Base-by-base conservation (phyloP, 371 early-diverging fungal species). In the Mortierella sp. region DNA sequence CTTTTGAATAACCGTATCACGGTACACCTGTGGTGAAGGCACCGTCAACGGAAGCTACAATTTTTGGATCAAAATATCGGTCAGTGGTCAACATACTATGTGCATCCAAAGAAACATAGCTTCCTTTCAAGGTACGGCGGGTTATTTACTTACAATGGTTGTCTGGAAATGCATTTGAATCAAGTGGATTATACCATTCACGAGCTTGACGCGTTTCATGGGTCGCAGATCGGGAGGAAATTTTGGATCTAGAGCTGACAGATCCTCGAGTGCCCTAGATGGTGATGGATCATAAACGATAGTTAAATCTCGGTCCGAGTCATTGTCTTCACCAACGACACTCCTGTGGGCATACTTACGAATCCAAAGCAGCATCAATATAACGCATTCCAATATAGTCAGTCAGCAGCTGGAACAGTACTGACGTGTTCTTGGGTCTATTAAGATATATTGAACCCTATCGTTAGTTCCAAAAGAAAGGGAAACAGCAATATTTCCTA, bases 131-230 rank as follows among this genome's bases (percentile, higher is more conserved):
- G n/a, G n/a, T n/a, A n/a, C n/a, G n/a, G n/a, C n/a, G n/a, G n/a
- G n/a, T n/a, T n/a, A n/a, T n/a, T n/a, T n/a, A 37, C 86, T 81
- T 87, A 95, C 96, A 56, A 97, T 84, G 4, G 87, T 83, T 11
- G 88, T 84, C 64, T 96, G 95, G 82, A 96, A 97, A 79, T 97
- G 97, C 37, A 90, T 83, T 78, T 98, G 98, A 52, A 95, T 80
- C 44, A 97, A 79, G 43, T 94, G 95, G 21, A 94, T 84, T 2
- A 92, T 87, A 7, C 78, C 71, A 61, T 91, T 92, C 17, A 92
- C 83, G 2, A 88, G 80, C 44, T 89, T 86, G 24, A 96, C 86
- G 3, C 89, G 85, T 14, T 84, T 81, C 44, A 98, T 86, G 21
- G 88, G 82, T 17, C 83, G 79, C 30, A 95, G 78, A 62, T 93